A percentile compares a stretch with the other conserved stretches of the same genome.
Conservation (phyloP, 2,329 filamentous ascomycete species). For the Neospermospora avenae region DNA sequence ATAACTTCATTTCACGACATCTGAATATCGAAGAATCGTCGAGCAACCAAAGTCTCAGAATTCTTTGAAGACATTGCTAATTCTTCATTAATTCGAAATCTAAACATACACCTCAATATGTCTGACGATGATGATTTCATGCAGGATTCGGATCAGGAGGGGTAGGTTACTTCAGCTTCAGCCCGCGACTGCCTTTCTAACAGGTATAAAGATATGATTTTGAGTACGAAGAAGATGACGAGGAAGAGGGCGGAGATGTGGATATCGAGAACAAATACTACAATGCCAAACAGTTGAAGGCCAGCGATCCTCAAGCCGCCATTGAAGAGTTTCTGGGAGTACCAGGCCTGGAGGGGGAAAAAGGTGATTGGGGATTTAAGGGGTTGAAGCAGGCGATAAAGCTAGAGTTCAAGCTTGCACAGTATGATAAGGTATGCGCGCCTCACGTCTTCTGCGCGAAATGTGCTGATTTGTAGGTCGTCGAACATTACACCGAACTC, state of each 20-base stretch:
- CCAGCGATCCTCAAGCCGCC: constrained; percentile 79
- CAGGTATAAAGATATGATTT: constrained; percentile 75
- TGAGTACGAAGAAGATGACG: constrained; percentile 89
- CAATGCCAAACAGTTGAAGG: constrained; percentile 96
- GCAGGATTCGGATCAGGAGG: constrained; percentile 86
- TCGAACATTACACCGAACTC: constrained; percentile 89
- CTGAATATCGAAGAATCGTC: neutral
- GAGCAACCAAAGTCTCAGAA: no score
- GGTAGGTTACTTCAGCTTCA: constrained; percentile 57
- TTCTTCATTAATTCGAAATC: no score
- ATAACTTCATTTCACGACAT: neutral
- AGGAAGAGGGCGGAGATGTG: constrained; percentile 82
- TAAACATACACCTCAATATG: constrained; percentile 42
- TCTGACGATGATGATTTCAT: constrained; percentile 78
- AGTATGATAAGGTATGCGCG: constrained; percentile 69
- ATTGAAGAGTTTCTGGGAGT: constrained; percentile 91
- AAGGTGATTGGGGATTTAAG: constrained; percentile 99
- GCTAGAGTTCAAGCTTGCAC: constrained; percentile 87
- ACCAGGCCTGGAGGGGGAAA: constrained; percentile 78
- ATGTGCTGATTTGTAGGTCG: constrained; percentile 55
- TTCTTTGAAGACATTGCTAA: no score
- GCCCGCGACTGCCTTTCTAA: constrained; percentile 21
- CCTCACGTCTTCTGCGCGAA: neutral
- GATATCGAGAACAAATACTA: constrained; percentile 99
- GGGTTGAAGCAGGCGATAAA: constrained; percentile 98